Percentiles rank a stretch among this genome's conserved stretches.
These are phyloP conservation scores for Tolypocladium nubicola DNA, from an alignment of 2,329 filamentous ascomycete genomes.

Conservation along the genomic window DNA sequence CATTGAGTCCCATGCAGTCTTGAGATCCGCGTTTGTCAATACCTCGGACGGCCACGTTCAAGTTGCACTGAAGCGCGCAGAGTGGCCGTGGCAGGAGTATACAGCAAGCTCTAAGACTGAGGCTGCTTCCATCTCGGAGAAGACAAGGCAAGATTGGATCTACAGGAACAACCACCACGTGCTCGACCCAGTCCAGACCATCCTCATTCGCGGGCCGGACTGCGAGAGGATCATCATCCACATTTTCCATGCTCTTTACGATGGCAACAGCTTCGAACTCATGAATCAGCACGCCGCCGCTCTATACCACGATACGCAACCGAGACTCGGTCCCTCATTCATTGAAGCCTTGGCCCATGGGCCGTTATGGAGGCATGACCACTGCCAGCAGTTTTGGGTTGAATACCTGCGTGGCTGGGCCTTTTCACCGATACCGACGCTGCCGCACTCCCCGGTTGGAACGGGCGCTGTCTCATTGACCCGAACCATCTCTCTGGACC, in stretches of 20 bases:
- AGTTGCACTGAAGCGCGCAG: conserved; percentile 41
- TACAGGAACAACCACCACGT: conserved; percentile 37
- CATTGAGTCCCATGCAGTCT: conserved; percentile 44
- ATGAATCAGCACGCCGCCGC: conserved; percentile 47
- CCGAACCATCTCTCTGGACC: conserved; percentile 23
- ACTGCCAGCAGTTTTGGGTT: conserved; percentile 54
- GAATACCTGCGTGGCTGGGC: conserved; percentile 34
- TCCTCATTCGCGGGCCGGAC: conserved; percentile 21
- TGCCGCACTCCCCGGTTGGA: neutral
- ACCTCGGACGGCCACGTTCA: conserved; percentile 72
- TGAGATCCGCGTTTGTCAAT: conserved; percentile 62
- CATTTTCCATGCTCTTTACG: conserved; percentile 81
- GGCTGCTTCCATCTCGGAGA: conserved; percentile 20
- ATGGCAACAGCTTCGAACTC: conserved; percentile 66
- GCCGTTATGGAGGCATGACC: conserved; percentile 42
- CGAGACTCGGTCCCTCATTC: conserved; percentile 41
- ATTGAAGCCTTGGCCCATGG: conserved; percentile 58
- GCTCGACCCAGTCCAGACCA: conserved; percentile 39
- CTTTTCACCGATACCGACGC: conserved; percentile 5
- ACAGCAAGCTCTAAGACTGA: conserved; percentile 14
- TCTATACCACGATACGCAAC: conserved; percentile 9
- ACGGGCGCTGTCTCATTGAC: conserved; percentile 1
- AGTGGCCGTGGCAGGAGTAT: conserved; percentile 33
- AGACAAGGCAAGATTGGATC: conserved; percentile 40
- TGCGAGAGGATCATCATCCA: conserved; percentile 43